Conservation (phyloP, 805 yeast species). For the Kuraishia ogatae region DNA sequence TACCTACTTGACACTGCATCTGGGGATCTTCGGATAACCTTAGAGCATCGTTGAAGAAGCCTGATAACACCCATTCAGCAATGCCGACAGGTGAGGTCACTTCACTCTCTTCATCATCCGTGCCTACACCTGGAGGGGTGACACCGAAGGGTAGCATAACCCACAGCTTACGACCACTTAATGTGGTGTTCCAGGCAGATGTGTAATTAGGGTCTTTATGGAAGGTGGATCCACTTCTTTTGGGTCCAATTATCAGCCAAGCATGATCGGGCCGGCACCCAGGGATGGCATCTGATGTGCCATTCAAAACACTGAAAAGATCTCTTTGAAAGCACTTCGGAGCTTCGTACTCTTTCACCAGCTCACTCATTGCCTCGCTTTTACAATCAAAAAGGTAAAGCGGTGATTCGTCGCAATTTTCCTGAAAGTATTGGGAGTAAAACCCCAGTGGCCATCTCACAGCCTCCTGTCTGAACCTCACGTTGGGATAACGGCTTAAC, state of each 20-base stretch:
- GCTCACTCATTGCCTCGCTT: constrained; percentile 52
- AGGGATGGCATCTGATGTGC: constrained; percentile 13
- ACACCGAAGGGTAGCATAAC: constrained; percentile 74
- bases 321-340: constrained; percentile 54
- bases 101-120: constrained; percentile 71
- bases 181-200: constrained; percentile 81
- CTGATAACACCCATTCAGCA: constrained; percentile 85
- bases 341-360: constrained; percentile 41
- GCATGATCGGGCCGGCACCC: constrained; percentile 78
- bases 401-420: constrained; percentile 76
- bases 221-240: constrained; percentile 77
- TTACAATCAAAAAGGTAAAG: constrained; percentile 79
- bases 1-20: constrained; percentile 50
- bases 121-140: constrained; percentile 80
- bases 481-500: constrained; percentile 44
- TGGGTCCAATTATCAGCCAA: constrained; percentile 88
- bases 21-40: constrained; percentile 34
- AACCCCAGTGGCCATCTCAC: constrained; percentile 67
- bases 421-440: constrained; percentile 50
- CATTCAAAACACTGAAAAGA: constrained; percentile 46
- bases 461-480: constrained; percentile 73
- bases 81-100: constrained; percentile 89
- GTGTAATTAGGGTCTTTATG: constrained; percentile 92
- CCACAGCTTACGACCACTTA: constrained; percentile 78
- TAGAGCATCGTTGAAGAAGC: constrained; percentile 66